phyloP scores from a whole-genome alignment of 305 asterid species.

The Rubia tinctorum region DNA sequence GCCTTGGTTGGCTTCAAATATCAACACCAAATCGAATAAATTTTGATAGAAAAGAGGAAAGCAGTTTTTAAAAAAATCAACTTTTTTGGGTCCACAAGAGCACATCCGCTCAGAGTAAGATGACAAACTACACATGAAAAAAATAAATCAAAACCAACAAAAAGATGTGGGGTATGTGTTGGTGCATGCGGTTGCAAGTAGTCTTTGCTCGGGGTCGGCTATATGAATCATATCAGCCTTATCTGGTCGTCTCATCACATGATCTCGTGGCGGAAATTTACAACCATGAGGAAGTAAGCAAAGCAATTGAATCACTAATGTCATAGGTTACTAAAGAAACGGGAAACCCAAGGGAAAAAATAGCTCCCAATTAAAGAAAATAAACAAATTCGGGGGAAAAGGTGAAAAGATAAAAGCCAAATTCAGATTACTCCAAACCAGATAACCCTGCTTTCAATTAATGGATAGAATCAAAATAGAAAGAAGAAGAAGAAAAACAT shows the following conservation, averaged over 20 bases:
- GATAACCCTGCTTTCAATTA: not conserved
- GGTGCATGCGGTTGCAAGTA: not conserved
- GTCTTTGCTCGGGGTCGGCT: not conserved
- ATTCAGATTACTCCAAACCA: not conserved
- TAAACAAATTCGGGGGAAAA: not conserved
- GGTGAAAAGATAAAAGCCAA: not conserved
- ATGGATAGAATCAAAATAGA: not conserved
- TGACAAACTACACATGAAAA: slow-evolving; percentile 16
- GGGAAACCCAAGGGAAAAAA: slow-evolving; percentile 7
- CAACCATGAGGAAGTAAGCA: not conserved
- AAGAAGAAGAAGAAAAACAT: not conserved
- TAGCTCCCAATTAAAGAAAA: not conserved
- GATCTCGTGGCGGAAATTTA: not conserved
- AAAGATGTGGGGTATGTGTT: slow-evolving; percentile 9
- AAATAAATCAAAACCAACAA: slow-evolving; percentile 9
- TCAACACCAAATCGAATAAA: slow-evolving; percentile 21
- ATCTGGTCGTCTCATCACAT: not conserved
- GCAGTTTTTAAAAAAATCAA: slow-evolving; percentile 15
- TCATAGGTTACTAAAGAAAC: not conserved
- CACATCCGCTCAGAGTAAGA: slow-evolving; percentile 20
- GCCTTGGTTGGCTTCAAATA: slow-evolving; percentile 34
- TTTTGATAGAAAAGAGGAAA: slow-evolving; percentile 24
- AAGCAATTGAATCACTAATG: slow-evolving; percentile 4
- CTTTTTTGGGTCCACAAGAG: slow-evolving; percentile 9
- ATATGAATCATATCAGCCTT: not conserved